Evolutionary conservation across 1,284 basidiomycete species (phyloP).

Genomic region (Sphaerobolus stellatus): DNA sequence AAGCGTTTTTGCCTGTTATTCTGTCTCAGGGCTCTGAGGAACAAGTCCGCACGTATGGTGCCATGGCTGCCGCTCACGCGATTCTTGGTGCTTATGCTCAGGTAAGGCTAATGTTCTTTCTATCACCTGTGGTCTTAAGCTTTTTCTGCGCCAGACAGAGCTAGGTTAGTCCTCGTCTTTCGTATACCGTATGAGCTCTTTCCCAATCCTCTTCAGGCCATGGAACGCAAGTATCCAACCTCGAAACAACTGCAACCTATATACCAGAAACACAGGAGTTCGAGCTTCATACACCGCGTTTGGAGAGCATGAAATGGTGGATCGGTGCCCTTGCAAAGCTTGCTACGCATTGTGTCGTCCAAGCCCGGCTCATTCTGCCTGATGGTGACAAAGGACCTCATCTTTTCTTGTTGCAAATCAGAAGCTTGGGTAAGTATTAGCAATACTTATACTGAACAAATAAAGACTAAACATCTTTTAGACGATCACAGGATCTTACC

Average conservation of each 20-base stretch:
- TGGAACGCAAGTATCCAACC: slow-evolving; percentile 65
- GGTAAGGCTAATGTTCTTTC: not conserved
- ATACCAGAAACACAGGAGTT: slow-evolving; percentile 68
- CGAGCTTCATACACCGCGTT: slow-evolving; percentile 72
- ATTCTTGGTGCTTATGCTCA: slow-evolving; percentile 49
- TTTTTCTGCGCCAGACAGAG: slow-evolving; percentile 57
- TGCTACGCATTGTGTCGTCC: slow-evolving; percentile 76
- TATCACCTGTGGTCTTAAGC: slow-evolving; percentile 2
- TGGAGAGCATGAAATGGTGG: slow-evolving; percentile 86
- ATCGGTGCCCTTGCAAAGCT: slow-evolving; percentile 71
- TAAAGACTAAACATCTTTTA: slow-evolving; percentile 23
- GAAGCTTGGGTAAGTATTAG: slow-evolving; percentile 49
- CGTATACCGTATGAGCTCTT: not conserved
- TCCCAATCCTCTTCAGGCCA: slow-evolving; percentile 39
- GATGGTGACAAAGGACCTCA: slow-evolving; percentile 71
- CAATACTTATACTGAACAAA: not conserved
- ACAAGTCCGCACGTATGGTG: slow-evolving; percentile 49
- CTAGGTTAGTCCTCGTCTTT: slow-evolving; percentile 43
- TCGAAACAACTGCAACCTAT: slow-evolving; percentile 82
- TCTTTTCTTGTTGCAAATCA: slow-evolving; percentile 71
- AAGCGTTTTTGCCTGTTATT: slow-evolving; percentile 69
- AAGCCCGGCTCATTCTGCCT: slow-evolving; percentile 72
- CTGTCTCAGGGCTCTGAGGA: slow-evolving; percentile 54
- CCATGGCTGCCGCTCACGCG: slow-evolving; percentile 50
- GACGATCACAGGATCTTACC: slow-evolving; percentile 60